These are phyloP conservation scores for Pythium diclinum DNA, from an alignment of 352 stramenopile genomes.

Conservation along the genomic window DNA sequence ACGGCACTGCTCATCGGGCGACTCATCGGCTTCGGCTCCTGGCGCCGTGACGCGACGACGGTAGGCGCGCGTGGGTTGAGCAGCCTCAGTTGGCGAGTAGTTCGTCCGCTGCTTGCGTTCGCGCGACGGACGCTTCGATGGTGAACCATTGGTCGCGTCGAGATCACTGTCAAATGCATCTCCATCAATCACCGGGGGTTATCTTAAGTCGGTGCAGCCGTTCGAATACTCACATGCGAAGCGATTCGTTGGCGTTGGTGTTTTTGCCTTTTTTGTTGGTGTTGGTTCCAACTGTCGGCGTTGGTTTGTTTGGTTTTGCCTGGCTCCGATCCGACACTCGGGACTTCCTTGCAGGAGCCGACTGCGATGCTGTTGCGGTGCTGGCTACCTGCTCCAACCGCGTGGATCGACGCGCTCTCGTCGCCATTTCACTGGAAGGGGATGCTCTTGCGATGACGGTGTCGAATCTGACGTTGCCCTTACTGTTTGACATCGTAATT, in stretches of 20 bases:
- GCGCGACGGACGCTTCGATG: conserved; percentile 9
- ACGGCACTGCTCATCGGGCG: conserved; percentile 20
- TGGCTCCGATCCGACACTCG: background rate
- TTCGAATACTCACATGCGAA: conserved; percentile 8
- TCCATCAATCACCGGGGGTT: background rate
- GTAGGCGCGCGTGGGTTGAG: conserved; percentile 8
- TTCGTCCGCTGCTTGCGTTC: conserved; percentile 25
- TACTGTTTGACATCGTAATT: background rate
- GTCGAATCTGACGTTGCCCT: background rate
- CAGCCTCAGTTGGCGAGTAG: conserved; percentile 14
- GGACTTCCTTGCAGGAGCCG: background rate
- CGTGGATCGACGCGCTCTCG: background rate
- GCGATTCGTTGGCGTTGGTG: background rate
- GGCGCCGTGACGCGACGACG: conserved; percentile 3
- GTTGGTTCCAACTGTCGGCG: conserved; percentile 2
- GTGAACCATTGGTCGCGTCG: background rate
- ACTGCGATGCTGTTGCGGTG: background rate
- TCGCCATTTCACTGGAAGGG: background rate
- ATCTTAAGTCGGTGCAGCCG: background rate
- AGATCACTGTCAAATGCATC: background rate
- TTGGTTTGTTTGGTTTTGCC: background rate
- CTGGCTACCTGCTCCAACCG: background rate
- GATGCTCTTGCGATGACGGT: background rate
- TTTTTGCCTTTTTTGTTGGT: conserved; percentile 7
- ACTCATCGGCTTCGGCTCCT: background rate